These are phyloP conservation scores for Aspergillus biplanus DNA, from an alignment of 495 filamentous ascomycete genomes.

Conservation along the genomic window DNA sequence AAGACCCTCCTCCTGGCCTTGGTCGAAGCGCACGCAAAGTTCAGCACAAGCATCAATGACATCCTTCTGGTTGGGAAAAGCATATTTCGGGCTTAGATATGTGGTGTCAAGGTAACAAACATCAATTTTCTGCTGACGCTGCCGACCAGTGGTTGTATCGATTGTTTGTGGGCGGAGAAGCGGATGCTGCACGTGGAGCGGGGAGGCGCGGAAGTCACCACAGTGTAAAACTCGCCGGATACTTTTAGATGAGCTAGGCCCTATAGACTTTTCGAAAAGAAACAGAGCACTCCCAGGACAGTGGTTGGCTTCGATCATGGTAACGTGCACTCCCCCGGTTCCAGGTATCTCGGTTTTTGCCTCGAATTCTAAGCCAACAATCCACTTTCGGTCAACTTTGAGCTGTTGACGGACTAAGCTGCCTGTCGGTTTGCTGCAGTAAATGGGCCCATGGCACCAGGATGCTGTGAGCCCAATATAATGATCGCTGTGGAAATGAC, in stretches of 20 bases:
- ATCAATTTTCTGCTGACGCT: conserved; percentile 83
- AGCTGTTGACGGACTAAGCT: conserved; percentile 88
- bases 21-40: conserved; percentile 76
- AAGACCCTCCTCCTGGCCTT: conserved; percentile 49
- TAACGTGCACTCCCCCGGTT: conserved; percentile 81
- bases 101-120: conserved; percentile 97
- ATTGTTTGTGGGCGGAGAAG: conserved; percentile 73
- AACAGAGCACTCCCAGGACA: conserved; percentile 95
- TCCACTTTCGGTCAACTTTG: conserved; percentile 80
- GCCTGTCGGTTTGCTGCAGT: conserved; percentile 89
- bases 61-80: conserved; percentile 85
- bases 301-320: conserved; percentile 96
- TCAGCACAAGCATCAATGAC: conserved; percentile 87
- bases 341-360: conserved; percentile 75
- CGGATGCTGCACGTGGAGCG: conserved; percentile 83
- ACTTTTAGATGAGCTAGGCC: conserved; percentile 58
- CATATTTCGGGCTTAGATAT: conserved; percentile 93
- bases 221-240: conserved; percentile 87
- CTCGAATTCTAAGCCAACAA: conserved; percentile 87
- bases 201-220: conserved; percentile 91
- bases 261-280: conserved; percentile 80
- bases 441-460: conserved; percentile 95
- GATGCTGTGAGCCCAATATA: conserved; percentile 87
- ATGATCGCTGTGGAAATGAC: conserved; percentile 97
- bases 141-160: conserved; percentile 68